phyloP scores from a whole-genome alignment of 768 basidiomycete genomes.

The Lepiota venenata region DNA sequence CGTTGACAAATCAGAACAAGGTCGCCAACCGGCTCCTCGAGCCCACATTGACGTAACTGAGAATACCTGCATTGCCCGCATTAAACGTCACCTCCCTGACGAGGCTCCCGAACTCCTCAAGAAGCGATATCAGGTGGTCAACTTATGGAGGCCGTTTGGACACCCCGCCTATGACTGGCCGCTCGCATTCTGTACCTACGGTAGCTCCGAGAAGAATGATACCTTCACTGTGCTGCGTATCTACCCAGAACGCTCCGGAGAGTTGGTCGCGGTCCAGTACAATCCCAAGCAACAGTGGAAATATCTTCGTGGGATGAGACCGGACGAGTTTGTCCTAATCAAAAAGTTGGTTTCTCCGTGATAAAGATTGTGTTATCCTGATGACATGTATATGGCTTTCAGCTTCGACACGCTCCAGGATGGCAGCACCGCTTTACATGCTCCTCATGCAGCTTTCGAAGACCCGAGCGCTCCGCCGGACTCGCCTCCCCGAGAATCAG shows the following conservation, averaged over 20 bases:
- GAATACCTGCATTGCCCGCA: conserved; percentile 28
- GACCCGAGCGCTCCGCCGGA: conserved; percentile 41
- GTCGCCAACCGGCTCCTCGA: conserved; percentile 18
- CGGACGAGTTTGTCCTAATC: conserved; percentile 47
- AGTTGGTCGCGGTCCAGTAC: conserved; percentile 43
- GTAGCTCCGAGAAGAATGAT: conserved; percentile 39
- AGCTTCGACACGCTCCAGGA: conserved; percentile 37
- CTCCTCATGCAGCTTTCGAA: conserved; percentile 48
- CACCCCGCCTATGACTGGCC: conserved; percentile 36
- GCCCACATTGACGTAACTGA: conserved; percentile 41
- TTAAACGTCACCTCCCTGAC: conserved; percentile 35
- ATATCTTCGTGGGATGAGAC: conserved; percentile 41
- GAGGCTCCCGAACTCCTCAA: conserved; percentile 32
- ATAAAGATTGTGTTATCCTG: no score
- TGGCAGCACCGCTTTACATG: conserved; percentile 39
- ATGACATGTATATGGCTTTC: neutral
- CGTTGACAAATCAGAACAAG: conserved; percentile 10
- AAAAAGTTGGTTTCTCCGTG: conserved; percentile 40
- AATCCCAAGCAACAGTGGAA: conserved; percentile 50
- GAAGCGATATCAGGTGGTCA: conserved; percentile 44
- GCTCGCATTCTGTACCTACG: conserved; percentile 38
- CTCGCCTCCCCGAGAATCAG: conserved; percentile 42
- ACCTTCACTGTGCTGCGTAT: conserved; percentile 39
- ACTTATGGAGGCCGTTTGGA: conserved; percentile 43
- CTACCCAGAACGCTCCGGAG: conserved; percentile 48